Percentiles rank a stretch among this genome's conserved stretches.
phyloP scores from a whole-genome alignment of 2,329 filamentous ascomycete genomes.

The Bisporella sp. region DNA sequence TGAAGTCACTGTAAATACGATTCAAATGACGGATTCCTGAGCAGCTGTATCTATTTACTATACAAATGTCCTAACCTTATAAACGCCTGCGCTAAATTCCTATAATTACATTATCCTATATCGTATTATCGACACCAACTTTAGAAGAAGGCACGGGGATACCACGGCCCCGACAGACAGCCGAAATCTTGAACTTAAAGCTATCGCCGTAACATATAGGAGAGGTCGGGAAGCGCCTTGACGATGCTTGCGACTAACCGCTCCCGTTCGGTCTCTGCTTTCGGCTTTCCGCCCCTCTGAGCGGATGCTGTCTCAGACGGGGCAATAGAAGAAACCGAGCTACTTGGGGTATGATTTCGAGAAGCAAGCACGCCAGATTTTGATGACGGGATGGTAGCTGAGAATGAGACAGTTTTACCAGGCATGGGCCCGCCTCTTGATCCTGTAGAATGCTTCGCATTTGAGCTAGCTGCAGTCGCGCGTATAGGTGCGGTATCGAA shows the following conservation, averaged over 20 bases:
- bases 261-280: conserved; percentile 26
- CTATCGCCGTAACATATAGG: conserved; percentile 28
- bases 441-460: background rate
- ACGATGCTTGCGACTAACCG: conserved; percentile 25
- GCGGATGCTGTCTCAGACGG: conserved; percentile 4
- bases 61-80: too few relatives aligned
- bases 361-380: background rate
- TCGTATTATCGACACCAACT: too few relatives aligned
- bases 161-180: too few relatives aligned
- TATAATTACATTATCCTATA: too few relatives aligned
- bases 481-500: conserved; percentile 21
- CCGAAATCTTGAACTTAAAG: background rate
- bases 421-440: background rate
- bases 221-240: conserved; percentile 27
- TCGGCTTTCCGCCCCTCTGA: conserved; percentile 13
- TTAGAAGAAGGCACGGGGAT: too few relatives aligned
- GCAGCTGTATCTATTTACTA: too few relatives aligned
- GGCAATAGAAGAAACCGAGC: conserved; percentile 4
- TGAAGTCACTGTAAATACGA: too few relatives aligned
- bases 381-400: conserved; percentile 1
- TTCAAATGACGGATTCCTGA: too few relatives aligned
- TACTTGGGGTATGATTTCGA: background rate
- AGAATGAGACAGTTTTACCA: conserved; percentile 2
- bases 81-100: too few relatives aligned
- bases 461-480: background rate